Base-by-base conservation (phyloP, 2,329 filamentous ascomycete genomes). In the Sporothrix brunneoviolacea region DNA sequence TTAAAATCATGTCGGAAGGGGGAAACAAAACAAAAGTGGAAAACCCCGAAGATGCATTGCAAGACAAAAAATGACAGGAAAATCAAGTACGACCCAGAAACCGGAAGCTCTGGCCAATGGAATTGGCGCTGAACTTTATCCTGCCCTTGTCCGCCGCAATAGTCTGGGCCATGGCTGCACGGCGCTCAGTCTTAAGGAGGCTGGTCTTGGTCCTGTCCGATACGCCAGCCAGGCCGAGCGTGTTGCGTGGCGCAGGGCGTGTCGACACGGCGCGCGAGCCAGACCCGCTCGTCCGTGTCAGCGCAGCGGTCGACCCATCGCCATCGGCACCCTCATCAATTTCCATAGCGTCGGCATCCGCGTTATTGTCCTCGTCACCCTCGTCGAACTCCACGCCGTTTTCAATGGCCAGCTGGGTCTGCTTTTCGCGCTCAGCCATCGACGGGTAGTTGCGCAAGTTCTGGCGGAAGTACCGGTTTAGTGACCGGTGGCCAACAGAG, bases 401-500 rank as follows among this genome's bases (percentile, higher is more conserved):
- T 38, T 58, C 55, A 19, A 59, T 51, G 30, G 57, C 54, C n/a
- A 58, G 38, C 21, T 43, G 56, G 19, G 28, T 21, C 50, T 45
- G 52, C 44, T 55, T 48, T 9, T 54, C 46, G 12, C 54, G 56
- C 68, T 95, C 90, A 52, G 86, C 85, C 0, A 83, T 71, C 3
- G 86, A 83, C 2, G 90, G 90, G 65, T 95, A 85, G 66, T 82
- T 87, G 67, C 86, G 83, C 38, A 98, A 75, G 68, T 97, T 97
- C 71, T 98, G 93, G 53, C 88, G 84, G 72, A 83, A 98, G 70
- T 97, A 97, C 59, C 80, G 83, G 63, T 87, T 85, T 48, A 95
- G 70, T 8, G 88, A 93, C 42, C 93, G 82, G 66, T 98, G 93
- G 35, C 93, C 93, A 33, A 94, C 90, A 8, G 87, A 86, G 54